Evolutionary conservation across 2,329 filamentous ascomycete genomes (phyloP).

Genomic region (Kalmusia sp.): DNA sequence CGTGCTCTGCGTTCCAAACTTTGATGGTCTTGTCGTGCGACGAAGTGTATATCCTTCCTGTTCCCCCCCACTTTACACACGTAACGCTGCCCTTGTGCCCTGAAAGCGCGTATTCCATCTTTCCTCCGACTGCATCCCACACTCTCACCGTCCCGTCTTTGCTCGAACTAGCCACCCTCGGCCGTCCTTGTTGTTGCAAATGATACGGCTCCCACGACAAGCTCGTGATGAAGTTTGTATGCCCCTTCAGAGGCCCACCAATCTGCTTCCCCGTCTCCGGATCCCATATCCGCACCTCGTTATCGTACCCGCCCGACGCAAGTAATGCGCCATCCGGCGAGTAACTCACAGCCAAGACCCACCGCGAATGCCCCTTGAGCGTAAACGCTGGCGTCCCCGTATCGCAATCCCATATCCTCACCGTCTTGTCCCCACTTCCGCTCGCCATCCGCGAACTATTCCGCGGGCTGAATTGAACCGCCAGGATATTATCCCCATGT

Average conservation of each 20-base stretch:
- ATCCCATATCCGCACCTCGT: constrained; percentile 89
- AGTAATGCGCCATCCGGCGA: constrained; percentile 82
- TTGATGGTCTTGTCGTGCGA: constrained; percentile 94
- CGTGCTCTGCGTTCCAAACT: constrained; percentile 83
- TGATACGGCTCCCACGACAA: constrained; percentile 95
- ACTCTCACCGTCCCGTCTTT: constrained; percentile 89
- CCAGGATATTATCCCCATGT: constrained; percentile 89
- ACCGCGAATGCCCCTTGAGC: constrained; percentile 84
- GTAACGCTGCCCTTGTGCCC: constrained; percentile 90
- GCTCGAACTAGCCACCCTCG: constrained; percentile 82
- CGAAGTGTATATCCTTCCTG: constrained; percentile 60
- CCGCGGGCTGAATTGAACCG: constrained; percentile 83
- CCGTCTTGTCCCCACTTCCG: constrained; percentile 89
- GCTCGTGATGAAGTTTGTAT: constrained; percentile 87
- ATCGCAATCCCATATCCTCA: constrained; percentile 92
- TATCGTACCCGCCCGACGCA: constrained; percentile 93
- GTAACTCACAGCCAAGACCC: constrained; percentile 89
- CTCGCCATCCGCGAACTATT: constrained; percentile 81
- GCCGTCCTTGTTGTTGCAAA: constrained; percentile 73
- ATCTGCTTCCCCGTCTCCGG: constrained; percentile 78
- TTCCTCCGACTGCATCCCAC: constrained; percentile 81
- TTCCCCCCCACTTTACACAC: constrained; percentile 95
- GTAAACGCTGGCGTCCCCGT: constrained; percentile 89
- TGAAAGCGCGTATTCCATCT: constrained; percentile 80
- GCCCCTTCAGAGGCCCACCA: constrained; percentile 78